phyloP scores from a whole-genome alignment of 306 rosid species.

The Trifolium repens region DNA sequence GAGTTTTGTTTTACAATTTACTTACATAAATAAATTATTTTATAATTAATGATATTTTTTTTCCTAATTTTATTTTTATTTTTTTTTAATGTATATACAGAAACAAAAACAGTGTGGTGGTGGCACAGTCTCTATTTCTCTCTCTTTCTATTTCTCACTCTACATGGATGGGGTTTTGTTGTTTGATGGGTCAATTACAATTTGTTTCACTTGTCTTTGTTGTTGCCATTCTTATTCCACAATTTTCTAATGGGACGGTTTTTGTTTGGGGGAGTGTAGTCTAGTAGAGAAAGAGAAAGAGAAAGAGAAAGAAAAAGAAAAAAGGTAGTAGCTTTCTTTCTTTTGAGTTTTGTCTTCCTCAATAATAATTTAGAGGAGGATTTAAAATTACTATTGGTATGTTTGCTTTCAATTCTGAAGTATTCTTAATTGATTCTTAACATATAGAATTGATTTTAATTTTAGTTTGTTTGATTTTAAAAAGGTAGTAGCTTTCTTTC shows the following conservation, averaged over 20 bases:
- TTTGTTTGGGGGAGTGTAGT: slow-evolving; percentile 50
- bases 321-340: slow-evolving; percentile 29
- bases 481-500: no score
- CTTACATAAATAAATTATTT: background rate
- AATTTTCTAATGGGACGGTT: slow-evolving; percentile 60
- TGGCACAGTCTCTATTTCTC: slow-evolving; percentile 24
- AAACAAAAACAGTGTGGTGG: slow-evolving; percentile 30
- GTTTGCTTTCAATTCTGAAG: no score
- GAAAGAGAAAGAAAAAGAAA: no score
- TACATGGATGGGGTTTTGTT: slow-evolving; percentile 61
- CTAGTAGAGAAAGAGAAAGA: background rate
- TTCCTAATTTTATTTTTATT: background rate
- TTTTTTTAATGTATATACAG: slow-evolving; percentile 10
- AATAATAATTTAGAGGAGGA: slow-evolving; percentile 45
- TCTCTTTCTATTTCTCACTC: slow-evolving; percentile 11
- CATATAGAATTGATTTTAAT: no score
- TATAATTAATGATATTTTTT: background rate
- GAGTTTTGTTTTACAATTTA: slow-evolving; percentile 13
- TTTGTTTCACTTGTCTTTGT: slow-evolving; percentile 37
- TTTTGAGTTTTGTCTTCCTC: slow-evolving; percentile 43
- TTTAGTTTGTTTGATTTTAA: no score
- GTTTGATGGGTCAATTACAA: slow-evolving; percentile 56
- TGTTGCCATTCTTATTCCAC: slow-evolving; percentile 53
- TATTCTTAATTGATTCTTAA: no score
- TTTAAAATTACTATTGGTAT: no score